Evolutionary conservation across 1,139 yeast species (phyloP).

Genomic region (Debaryomycetaceae sp.): DNA sequence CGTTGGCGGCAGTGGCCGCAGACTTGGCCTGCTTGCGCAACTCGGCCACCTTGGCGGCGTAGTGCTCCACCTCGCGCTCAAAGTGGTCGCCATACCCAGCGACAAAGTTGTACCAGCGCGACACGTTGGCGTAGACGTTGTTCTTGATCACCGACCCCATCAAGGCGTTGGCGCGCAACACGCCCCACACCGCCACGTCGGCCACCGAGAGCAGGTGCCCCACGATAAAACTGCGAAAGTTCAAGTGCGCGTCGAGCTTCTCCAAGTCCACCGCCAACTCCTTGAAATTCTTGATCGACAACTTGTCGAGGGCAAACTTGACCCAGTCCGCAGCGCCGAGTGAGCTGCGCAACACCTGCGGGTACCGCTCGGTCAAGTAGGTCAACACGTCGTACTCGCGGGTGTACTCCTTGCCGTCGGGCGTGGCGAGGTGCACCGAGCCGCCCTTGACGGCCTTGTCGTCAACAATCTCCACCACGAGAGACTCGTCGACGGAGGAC

Average conservation of each 20-base stretch:
- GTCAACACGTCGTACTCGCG: constrained; percentile 43
- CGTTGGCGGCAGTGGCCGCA: constrained; percentile 40
- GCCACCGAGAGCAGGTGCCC: constrained; percentile 68
- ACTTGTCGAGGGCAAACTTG: constrained; percentile 61
- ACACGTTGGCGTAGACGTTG: constrained; percentile 75
- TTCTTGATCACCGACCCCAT: constrained; percentile 87
- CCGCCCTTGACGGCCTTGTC: constrained; percentile 48
- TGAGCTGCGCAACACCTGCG: constrained; percentile 29
- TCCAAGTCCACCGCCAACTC: constrained; percentile 75
- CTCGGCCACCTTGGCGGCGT: constrained; percentile 67
- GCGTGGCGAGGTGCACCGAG: constrained; percentile 40
- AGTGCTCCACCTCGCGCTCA: constrained; percentile 64
- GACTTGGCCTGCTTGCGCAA: constrained; percentile 53
- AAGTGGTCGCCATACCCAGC: constrained; percentile 57
- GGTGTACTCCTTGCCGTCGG: constrained; percentile 40
- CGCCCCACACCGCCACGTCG: constrained; percentile 92
- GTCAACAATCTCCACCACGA: constrained; percentile 64
- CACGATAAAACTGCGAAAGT: constrained; percentile 74
- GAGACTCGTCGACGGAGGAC: constrained; percentile 36
- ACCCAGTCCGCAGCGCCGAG: constrained; percentile 56
- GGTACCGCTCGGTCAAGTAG: constrained; percentile 44
- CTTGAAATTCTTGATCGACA: constrained; percentile 83
- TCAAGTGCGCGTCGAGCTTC: constrained; percentile 74
- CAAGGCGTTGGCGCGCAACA: constrained; percentile 84
- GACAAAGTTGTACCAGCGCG: constrained; percentile 88